These are phyloP conservation scores for Melampsora larici-populina DNA, from an alignment of 1,284 basidiomycete species.

Conservation along the genomic window DNA sequence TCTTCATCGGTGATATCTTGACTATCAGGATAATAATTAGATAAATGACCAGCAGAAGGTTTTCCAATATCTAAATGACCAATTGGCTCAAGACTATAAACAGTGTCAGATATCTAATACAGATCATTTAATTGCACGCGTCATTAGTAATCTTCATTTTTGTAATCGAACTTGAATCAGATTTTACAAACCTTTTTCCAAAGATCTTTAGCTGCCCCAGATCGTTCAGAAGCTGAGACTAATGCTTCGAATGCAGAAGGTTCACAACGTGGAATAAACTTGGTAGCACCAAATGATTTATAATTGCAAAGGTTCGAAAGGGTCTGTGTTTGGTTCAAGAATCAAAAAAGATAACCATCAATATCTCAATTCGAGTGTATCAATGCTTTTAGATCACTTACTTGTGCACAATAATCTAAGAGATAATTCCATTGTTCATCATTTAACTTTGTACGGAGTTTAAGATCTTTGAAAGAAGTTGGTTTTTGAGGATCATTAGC, in stretches of 20 bases:
- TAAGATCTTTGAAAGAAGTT: constrained; percentile 61
- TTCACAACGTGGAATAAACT: constrained; percentile 70
- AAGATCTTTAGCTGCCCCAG: constrained; percentile 60
- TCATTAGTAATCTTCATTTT: not conserved
- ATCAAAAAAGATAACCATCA: constrained; percentile 3
- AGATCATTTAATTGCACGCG: not conserved
- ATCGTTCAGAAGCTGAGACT: constrained; percentile 63
- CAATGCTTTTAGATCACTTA: constrained; percentile 49
- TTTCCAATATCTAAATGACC: constrained; percentile 71
- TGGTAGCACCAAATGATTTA: constrained; percentile 71
- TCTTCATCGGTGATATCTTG: constrained; percentile 66
- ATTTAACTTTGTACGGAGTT: constrained; percentile 60
- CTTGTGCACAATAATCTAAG: constrained; percentile 70
- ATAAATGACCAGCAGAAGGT: constrained; percentile 68
- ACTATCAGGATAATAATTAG: constrained; percentile 75
- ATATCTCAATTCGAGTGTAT: constrained; percentile 31
- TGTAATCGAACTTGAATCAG: not conserved
- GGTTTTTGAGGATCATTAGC: constrained; percentile 51
- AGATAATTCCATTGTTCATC: constrained; percentile 66
- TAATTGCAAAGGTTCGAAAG: constrained; percentile 61
- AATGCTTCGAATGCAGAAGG: constrained; percentile 64
- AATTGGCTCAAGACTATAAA: constrained; percentile 67
- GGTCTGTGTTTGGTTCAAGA: constrained; percentile 56
- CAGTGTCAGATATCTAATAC: constrained; percentile 65
- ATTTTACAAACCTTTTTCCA: constrained; percentile 62